phyloP scores from a whole-genome alignment of 1,284 basidiomycete genomes.

The Trametes sp. region DNA sequence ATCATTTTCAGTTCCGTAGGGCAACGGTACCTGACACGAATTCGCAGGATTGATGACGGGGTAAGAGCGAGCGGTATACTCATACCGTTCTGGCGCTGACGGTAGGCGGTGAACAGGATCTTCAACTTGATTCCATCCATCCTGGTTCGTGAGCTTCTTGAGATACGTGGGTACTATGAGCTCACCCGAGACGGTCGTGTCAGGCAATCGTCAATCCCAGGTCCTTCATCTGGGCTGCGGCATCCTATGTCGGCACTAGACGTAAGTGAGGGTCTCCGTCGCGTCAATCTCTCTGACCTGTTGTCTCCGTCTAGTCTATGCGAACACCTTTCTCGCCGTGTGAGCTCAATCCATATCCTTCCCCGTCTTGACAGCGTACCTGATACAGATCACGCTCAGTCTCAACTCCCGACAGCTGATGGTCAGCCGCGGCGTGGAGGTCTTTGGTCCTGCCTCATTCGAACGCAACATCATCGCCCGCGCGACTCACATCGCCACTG shows the following conservation, averaged over 20 bases:
- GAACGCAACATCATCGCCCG: slow-evolving; percentile 13
- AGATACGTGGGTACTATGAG: neutral
- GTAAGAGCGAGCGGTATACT: neutral
- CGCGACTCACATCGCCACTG: slow-evolving; percentile 10
- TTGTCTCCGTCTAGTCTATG: slow-evolving; percentile 9
- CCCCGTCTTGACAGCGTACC: neutral
- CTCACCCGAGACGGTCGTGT: too few relatives aligned
- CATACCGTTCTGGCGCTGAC: neutral
- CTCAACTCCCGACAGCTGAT: slow-evolving; percentile 13
- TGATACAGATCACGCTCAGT: neutral
- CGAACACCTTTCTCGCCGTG: slow-evolving; percentile 9
- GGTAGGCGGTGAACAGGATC: neutral
- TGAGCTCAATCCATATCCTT: neutral
- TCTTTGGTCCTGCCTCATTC: slow-evolving; percentile 2
- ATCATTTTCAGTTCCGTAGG: too few relatives aligned
- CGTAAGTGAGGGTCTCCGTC: neutral
- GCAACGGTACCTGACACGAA: too few relatives aligned
- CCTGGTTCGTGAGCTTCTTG: neutral
- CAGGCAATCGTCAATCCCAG: neutral
- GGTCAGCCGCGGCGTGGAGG: slow-evolving; percentile 9
- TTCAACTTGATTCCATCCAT: slow-evolving; percentile 4
- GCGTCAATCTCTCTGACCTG: neutral
- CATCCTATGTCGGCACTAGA: neutral
- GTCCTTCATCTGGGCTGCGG: neutral
- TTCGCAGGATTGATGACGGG: neutral